Conservation (phyloP, 441 rosid species). For the Brassica balearica region DNA sequence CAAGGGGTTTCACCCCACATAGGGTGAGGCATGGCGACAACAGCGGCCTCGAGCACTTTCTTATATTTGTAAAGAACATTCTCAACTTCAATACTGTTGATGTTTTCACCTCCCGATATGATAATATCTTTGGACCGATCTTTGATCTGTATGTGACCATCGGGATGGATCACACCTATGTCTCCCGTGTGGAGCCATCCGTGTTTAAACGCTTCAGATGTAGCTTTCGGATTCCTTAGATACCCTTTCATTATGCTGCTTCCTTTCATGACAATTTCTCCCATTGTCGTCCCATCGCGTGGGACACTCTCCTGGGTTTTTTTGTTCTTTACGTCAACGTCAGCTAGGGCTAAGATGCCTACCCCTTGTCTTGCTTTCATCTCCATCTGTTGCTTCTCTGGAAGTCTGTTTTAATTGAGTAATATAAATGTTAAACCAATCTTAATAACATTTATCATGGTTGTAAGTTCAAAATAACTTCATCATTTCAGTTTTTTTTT, state of each 20-base stretch:
- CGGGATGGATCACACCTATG: slow-evolving; percentile 69
- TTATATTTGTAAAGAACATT: slow-evolving; percentile 53
- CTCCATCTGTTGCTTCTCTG: slow-evolving; percentile 46
- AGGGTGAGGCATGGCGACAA: slow-evolving; percentile 72
- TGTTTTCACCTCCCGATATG: slow-evolving; percentile 81
- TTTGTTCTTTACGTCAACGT: slow-evolving; percentile 64
- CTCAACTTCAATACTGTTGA: slow-evolving; percentile 75
- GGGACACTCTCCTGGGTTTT: slow-evolving; percentile 61
- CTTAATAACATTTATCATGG: neutral
- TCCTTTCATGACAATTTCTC: slow-evolving; percentile 71
- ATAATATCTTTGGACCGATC: slow-evolving; percentile 80
- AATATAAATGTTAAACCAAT: slow-evolving; percentile 34
- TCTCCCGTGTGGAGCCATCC: slow-evolving; percentile 80
- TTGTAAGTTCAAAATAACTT: neutral
- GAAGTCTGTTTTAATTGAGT: slow-evolving; percentile 49
- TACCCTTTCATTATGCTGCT: slow-evolving; percentile 76
- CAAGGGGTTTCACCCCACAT: slow-evolving; percentile 78
- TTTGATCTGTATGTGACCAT: slow-evolving; percentile 75
- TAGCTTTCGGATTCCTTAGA: slow-evolving; percentile 55
- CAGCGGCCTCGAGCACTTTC: slow-evolving; percentile 64
- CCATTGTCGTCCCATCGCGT: slow-evolving; percentile 61
- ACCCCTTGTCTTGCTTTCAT: slow-evolving; percentile 60
- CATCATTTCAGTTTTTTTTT: too few species aligned
- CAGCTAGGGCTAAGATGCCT: slow-evolving; percentile 53
- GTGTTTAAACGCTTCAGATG: slow-evolving; percentile 56